These are phyloP conservation scores for Spizellomyces sp. DNA, from an alignment of 192 early-diverging fungal species.

Conservation along the genomic window DNA sequence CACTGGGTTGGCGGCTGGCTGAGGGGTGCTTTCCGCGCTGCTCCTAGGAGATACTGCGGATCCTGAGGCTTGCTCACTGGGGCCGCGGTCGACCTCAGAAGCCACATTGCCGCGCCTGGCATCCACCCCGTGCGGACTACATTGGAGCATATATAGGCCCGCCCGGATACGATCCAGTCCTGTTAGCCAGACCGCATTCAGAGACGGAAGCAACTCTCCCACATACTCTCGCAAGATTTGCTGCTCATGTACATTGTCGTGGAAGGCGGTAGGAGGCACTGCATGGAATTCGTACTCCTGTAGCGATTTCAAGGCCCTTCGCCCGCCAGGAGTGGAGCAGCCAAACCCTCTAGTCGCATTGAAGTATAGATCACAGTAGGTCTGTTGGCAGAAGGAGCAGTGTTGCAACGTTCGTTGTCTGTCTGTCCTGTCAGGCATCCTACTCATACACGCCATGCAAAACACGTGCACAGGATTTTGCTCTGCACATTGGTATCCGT, in stretches of 20 bases:
- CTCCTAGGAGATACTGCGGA: not conserved
- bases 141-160: not conserved
- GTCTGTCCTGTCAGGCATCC: constrained; percentile 14
- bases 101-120: not conserved
- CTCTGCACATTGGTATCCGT: not conserved
- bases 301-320: not conserved
- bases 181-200: not conserved
- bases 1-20: not conserved
- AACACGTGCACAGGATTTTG: not conserved
- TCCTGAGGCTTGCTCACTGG: not conserved
- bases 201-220: not conserved
- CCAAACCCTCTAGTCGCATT: not conserved
- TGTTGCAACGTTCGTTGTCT: constrained; percentile 3
- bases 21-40: not conserved
- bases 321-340: not conserved
- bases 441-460: too few relatives aligned
- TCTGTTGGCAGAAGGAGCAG: not conserved
- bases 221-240: not conserved
- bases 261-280: not conserved
- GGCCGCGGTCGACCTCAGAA: not conserved
- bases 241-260: not conserved
- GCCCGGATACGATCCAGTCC: not conserved
- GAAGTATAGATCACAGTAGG: not conserved
- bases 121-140: not conserved
- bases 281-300: not conserved